phyloP scores from a whole-genome alignment of 1,284 basidiomycete species.

The Cystobasidium pallidum region DNA sequence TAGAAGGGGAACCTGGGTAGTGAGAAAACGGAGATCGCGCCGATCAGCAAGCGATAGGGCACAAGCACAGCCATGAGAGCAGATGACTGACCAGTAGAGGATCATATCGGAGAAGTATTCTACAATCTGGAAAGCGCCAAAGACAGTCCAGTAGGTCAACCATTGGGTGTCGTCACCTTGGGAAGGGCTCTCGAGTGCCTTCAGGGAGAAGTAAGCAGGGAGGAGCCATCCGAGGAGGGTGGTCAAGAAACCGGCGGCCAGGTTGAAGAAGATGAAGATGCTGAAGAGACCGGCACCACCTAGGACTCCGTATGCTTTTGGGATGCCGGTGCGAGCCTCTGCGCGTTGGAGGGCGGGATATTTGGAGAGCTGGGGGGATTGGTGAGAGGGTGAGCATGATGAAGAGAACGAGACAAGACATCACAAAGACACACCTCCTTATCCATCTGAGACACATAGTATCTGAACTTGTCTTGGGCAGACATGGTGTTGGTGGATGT shows the following conservation, averaged over 20 bases:
- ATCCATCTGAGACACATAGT: conserved; percentile 53
- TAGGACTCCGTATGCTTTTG: conserved; percentile 88
- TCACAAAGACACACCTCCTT: conserved; percentile 51
- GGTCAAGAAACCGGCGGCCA: conserved; percentile 76
- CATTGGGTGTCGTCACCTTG: conserved; percentile 80
- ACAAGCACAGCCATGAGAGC: too few relatives aligned
- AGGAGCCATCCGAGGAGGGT: conserved; percentile 82
- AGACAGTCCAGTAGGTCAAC: conserved; percentile 86
- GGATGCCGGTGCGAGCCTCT: conserved; percentile 86
- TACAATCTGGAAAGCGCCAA: conserved; percentile 81
- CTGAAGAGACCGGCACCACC: conserved; percentile 67
- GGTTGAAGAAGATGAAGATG: conserved; percentile 73
- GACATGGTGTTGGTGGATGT: conserved; percentile 44
- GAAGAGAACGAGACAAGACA: neutral
- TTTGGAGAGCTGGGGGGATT: conserved; percentile 71
- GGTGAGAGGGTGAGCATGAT: neutral
- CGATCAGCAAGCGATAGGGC: too few relatives aligned
- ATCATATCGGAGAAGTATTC: conserved; percentile 75
- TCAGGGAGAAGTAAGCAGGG: conserved; percentile 82
- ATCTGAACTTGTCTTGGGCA: conserved; percentile 53
- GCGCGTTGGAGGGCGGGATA: conserved; percentile 81
- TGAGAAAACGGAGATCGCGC: too few relatives aligned
- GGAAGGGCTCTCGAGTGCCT: conserved; percentile 74
- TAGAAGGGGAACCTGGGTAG: conserved; percentile 54
- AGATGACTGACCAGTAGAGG: conserved; percentile 68